A percentile compares a stretch with the other conserved stretches of the same genome.
Evolutionary conservation across 768 basidiomycete genomes (phyloP).

Genomic region (Macrolepiota fuliginosa): DNA sequence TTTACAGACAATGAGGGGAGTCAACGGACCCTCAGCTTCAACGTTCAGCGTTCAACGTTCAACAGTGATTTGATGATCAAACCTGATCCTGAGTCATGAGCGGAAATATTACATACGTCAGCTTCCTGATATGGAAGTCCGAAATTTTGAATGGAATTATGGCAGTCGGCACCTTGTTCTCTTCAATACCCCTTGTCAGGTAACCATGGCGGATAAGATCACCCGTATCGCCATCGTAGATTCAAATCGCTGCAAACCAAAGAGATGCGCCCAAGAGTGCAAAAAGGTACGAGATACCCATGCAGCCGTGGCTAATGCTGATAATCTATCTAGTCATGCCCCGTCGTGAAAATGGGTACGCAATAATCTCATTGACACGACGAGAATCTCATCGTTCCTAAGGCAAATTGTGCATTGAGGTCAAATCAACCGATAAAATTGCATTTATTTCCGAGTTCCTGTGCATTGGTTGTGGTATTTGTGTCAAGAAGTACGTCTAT

Average conservation of each 20-base stretch:
- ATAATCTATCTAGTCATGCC: constrained; percentile 53
- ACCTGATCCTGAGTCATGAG: too few species aligned
- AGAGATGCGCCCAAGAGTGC: constrained; percentile 96
- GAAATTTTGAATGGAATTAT: constrained; percentile 16
- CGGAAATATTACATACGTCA: constrained; percentile 11
- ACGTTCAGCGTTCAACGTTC: too few species aligned
- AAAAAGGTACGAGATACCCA: constrained; percentile 67
- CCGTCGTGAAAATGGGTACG: constrained; percentile 94
- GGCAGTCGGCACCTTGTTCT: constrained; percentile 14
- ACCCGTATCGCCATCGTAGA: constrained; percentile 97
- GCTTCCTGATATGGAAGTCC: constrained; percentile 11
- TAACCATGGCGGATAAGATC: constrained; percentile 85
- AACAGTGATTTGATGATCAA: too few species aligned
- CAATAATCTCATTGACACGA: constrained; percentile 17
- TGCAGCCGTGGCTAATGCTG: constrained; percentile 16
- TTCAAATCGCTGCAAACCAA: constrained; percentile 92
- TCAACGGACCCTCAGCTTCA: too few species aligned
- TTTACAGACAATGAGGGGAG: not conserved
- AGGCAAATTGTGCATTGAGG: constrained; percentile 99
- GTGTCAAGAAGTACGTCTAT: constrained; percentile 89
- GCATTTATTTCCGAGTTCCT: constrained; percentile 98
- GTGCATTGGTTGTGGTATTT: constrained; percentile 99
- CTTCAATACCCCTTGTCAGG: constrained; percentile 16
- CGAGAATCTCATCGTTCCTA: constrained; percentile 9
- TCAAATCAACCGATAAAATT: constrained; percentile 94